phyloP scores from a whole-genome alignment of 2,329 filamentous ascomycete genomes.

The Aspergillus udagawae region DNA sequence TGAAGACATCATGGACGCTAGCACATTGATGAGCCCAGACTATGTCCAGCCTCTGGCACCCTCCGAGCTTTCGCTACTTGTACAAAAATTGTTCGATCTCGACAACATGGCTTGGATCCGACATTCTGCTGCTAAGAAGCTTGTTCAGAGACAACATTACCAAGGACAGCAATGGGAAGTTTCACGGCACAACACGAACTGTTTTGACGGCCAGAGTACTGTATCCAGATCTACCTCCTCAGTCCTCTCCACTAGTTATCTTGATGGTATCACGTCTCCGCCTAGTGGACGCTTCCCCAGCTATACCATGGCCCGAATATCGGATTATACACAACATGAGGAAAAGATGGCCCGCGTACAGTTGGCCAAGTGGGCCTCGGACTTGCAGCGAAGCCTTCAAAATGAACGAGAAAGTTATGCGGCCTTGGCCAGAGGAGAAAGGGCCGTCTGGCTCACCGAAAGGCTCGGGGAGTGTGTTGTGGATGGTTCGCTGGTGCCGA shows the following conservation, averaged over 20 bases:
- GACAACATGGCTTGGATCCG: slow-evolving; percentile 78
- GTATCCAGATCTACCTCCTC: slow-evolving; percentile 13
- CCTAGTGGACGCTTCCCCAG: slow-evolving; percentile 36
- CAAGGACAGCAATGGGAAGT: slow-evolving; percentile 7
- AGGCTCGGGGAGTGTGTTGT: slow-evolving; percentile 62
- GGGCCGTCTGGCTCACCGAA: slow-evolving; percentile 66
- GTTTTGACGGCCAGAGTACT: slow-evolving; percentile 27
- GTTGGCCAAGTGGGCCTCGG: slow-evolving; percentile 75
- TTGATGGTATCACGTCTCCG: slow-evolving; percentile 22
- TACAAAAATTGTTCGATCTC: slow-evolving; percentile 71
- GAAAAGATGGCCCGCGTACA: slow-evolving; percentile 64
- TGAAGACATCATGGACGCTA: slow-evolving; percentile 83
- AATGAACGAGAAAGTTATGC: slow-evolving; percentile 70
- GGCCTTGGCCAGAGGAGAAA: slow-evolving; percentile 57
- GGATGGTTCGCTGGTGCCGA: slow-evolving; percentile 59
- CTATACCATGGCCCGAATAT: slow-evolving; percentile 59
- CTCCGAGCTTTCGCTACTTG: slow-evolving; percentile 68
- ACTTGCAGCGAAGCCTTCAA: slow-evolving; percentile 70
- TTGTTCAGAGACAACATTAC: slow-evolving; percentile 63
- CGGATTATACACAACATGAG: slow-evolving; percentile 57
- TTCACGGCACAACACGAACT: slow-evolving; percentile 14
- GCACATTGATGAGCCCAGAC: slow-evolving; percentile 85
- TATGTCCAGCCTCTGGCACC: slow-evolving; percentile 76
- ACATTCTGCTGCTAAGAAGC: slow-evolving; percentile 77
- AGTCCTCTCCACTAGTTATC: slow-evolving; percentile 22